Percentiles rank a stretch among this genome's conserved stretches.
Conservation (phyloP, 192 early-diverging fungal species). For the Haplosporangium gracile region DNA sequence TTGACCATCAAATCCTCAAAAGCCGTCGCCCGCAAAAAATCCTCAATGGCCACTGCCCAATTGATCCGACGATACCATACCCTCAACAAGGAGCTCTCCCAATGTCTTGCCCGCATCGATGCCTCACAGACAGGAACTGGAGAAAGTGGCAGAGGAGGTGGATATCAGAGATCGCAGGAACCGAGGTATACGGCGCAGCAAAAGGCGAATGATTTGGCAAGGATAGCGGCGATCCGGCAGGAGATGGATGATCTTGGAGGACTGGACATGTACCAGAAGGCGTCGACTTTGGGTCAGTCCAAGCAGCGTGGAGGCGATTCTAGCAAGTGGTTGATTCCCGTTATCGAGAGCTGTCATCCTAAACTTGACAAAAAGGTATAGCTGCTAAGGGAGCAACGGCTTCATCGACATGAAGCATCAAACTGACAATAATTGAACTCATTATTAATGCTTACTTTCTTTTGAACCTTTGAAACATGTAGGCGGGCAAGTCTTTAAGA, state of each 20-base stretch:
- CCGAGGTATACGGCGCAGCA: constrained; percentile 8
- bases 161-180: background rate
- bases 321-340: constrained; percentile 82
- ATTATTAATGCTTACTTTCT: background rate
- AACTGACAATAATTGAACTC: no score
- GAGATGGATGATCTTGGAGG: constrained; percentile 85
- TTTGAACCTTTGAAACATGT: background rate
- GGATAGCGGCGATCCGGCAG: constrained; percentile 50
- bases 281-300: constrained; percentile 84
- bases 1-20: constrained; percentile 42
- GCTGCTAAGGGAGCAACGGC: background rate
- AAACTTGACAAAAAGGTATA: constrained; percentile 40
- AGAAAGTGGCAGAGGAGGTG: constrained; percentile 11
- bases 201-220: constrained; percentile 19
- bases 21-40: constrained; percentile 60
- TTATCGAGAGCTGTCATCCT: constrained; percentile 57
- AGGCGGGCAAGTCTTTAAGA: constrained; percentile 51
- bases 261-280: constrained; percentile 89
- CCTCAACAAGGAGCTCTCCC: constrained; percentile 82
- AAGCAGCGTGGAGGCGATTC: constrained; percentile 87
- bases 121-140: background rate
- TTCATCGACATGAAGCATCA: no score
- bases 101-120: constrained; percentile 50
- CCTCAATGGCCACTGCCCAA: constrained; percentile 72
- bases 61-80: constrained; percentile 85